A percentile compares a stretch with the other conserved stretches of the same genome.
These are phyloP conservation scores for Sonneratia alba DNA, from an alignment of 345 rosid genomes.

Conservation along the genomic window DNA sequence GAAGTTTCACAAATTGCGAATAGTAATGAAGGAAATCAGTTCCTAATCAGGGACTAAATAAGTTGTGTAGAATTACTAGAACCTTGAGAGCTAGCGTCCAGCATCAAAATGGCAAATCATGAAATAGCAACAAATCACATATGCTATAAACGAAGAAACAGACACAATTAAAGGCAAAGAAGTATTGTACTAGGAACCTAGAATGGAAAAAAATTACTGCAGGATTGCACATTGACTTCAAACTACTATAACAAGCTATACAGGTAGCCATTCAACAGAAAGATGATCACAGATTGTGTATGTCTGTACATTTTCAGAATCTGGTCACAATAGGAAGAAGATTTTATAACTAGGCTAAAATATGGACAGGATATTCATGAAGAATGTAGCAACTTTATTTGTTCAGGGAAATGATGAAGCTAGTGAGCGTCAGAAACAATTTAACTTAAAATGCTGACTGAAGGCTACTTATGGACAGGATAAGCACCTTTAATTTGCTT, in stretches of 20 bases:
- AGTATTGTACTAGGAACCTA: neutral
- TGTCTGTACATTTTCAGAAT: neutral
- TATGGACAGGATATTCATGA: neutral
- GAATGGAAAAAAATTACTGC: neutral
- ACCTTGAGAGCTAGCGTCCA: neutral
- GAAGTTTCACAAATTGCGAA: too few species aligned
- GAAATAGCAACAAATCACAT: neutral
- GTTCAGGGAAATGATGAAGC: neutral
- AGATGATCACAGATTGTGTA: neutral
- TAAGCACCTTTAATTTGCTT: slow-evolving; percentile 70
- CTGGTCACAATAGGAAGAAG: neutral
- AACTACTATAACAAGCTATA: neutral
- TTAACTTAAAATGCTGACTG: neutral
- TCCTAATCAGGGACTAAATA: neutral
- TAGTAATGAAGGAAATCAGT: neutral
- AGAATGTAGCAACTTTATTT: neutral
- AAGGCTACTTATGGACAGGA: neutral
- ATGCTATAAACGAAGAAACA: neutral
- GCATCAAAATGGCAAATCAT: neutral
- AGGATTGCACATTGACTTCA: neutral
- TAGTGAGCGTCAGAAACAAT: neutral
- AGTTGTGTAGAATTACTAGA: neutral
- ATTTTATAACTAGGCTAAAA: neutral
- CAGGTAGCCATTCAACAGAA: neutral
- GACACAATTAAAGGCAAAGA: neutral